A percentile compares a stretch with the other conserved stretches of the same genome.
These are phyloP conservation scores for Acidomyces sp. DNA, from an alignment of 495 filamentous ascomycete genomes.

Conservation along the genomic window DNA sequence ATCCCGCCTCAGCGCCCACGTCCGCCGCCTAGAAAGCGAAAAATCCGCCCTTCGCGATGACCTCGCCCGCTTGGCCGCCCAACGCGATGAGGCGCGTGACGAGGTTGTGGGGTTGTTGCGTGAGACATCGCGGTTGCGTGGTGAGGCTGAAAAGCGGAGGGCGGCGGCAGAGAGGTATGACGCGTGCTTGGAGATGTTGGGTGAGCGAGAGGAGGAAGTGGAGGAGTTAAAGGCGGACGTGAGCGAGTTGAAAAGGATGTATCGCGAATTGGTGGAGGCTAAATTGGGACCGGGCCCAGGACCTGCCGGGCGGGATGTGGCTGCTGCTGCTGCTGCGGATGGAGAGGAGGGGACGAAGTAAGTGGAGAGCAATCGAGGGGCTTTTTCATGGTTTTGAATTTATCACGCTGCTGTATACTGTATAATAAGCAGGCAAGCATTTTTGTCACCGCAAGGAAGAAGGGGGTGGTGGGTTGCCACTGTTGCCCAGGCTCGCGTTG, in stretches of 20 bases:
- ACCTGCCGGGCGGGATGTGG: no score
- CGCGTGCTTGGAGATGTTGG: conserved; percentile 85
- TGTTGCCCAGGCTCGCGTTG: no score
- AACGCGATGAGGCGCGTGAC: conserved; percentile 80
- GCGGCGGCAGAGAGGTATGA: conserved; percentile 67
- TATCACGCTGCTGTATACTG: no score
- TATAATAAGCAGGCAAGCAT: no score
- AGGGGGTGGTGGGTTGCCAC: no score
- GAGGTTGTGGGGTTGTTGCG: conserved; percentile 82
- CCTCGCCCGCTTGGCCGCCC: conserved; percentile 57
- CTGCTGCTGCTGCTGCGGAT: no score
- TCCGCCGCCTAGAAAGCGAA: conserved; percentile 81
- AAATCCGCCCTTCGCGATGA: conserved; percentile 79
- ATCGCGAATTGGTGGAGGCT: conserved; percentile 71
- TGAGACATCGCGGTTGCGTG: conserved; percentile 59
- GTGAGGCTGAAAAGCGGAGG: conserved; percentile 44
- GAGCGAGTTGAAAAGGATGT: conserved; percentile 84
- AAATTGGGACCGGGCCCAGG: conserved; percentile 7
- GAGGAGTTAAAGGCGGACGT: conserved; percentile 85
- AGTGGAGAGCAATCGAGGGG: no score
- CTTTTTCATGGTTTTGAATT: no score
- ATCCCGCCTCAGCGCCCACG: conserved; percentile 87
- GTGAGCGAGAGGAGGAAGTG: conserved; percentile 90
- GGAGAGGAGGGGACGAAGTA: no score
- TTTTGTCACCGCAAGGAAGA: no score